Conservation (phyloP, 2,329 filamentous ascomycete species). For the Cryphonectria naterciae region DNA sequence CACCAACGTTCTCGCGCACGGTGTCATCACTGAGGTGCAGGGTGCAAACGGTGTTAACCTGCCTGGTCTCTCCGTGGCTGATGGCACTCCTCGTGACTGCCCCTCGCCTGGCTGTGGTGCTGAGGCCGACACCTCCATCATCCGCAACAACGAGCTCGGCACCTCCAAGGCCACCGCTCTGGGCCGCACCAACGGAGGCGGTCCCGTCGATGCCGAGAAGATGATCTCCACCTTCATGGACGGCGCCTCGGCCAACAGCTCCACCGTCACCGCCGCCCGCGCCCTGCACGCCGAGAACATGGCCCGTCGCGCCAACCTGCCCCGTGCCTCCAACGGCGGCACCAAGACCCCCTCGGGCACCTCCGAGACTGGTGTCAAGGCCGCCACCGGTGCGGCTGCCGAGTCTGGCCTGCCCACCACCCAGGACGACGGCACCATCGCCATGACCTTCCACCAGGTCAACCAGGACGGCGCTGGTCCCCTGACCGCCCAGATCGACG, state of each 20-base stretch:
- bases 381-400: conserved; percentile 58
- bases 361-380: conserved; percentile 57
- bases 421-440: conserved; percentile 62
- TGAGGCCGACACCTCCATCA: conserved; percentile 73
- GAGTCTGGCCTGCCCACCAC: conserved; percentile 62
- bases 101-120: conserved; percentile 63
- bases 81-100: conserved; percentile 72
- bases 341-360: conserved; percentile 43
- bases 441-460: conserved; percentile 70
- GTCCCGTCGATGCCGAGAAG: conserved; percentile 59
- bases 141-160: conserved; percentile 62
- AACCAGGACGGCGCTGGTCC: conserved; percentile 73
- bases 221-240: conserved; percentile 67
- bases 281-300: conserved; percentile 30
- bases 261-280: conserved; percentile 28
- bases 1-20: conserved; percentile 59
- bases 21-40: conserved; percentile 58
- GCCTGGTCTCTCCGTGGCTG: conserved; percentile 64
- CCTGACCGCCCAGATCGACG: conserved; percentile 62
- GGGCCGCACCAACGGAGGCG: conserved; percentile 65
- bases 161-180: conserved; percentile 60
- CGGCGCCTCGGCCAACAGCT: conserved; percentile 36
- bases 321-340: conserved; percentile 37
- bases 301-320: conserved; percentile 32
- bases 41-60: conserved; percentile 66